A percentile compares a stretch with the other conserved stretches of the same genome.
Conservation (phyloP, 257 asterid species). For the Solanum virginianum region DNA sequence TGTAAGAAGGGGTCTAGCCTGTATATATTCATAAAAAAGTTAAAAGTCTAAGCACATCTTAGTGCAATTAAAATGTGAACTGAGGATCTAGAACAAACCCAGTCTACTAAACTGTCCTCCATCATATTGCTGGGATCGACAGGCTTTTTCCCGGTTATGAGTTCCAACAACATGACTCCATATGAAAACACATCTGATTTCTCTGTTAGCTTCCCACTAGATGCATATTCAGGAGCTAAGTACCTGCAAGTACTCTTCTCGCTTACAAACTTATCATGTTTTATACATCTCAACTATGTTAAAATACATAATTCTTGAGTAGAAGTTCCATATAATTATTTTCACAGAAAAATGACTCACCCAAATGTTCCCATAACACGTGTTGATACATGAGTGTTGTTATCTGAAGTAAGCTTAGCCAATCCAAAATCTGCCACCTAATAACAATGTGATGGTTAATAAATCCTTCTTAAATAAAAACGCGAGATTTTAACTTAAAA, state of each 20-base stretch:
- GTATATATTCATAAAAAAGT: background rate
- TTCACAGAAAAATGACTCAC: constrained; percentile 11
- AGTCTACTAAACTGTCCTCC: constrained; percentile 94
- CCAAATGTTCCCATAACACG: constrained; percentile 99
- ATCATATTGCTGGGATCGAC: constrained; percentile 51
- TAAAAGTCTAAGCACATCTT: background rate
- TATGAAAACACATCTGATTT: constrained; percentile 89
- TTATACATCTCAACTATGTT: background rate
- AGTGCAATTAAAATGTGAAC: background rate
- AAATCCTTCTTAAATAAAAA: background rate
- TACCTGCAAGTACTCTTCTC: constrained; percentile 29
- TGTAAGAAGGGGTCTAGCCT: constrained; percentile 74
- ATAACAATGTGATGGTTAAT: background rate
- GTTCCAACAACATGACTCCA: constrained; percentile 89
- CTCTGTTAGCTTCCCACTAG: constrained; percentile 79
- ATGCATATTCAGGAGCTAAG: constrained; percentile 91
- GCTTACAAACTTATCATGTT: background rate
- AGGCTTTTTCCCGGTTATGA: constrained; percentile 70
- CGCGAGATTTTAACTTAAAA: background rate
- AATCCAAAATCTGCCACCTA: constrained; percentile 97
- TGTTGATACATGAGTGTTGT: constrained; percentile 81
- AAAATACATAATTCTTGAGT: background rate
- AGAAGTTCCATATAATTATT: background rate
- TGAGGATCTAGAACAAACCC: constrained; percentile 38
- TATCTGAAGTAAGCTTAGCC: constrained; percentile 86